phyloP scores from a whole-genome alignment of 2,329 filamentous ascomycete genomes.

The Aspergillaceae sp. region DNA sequence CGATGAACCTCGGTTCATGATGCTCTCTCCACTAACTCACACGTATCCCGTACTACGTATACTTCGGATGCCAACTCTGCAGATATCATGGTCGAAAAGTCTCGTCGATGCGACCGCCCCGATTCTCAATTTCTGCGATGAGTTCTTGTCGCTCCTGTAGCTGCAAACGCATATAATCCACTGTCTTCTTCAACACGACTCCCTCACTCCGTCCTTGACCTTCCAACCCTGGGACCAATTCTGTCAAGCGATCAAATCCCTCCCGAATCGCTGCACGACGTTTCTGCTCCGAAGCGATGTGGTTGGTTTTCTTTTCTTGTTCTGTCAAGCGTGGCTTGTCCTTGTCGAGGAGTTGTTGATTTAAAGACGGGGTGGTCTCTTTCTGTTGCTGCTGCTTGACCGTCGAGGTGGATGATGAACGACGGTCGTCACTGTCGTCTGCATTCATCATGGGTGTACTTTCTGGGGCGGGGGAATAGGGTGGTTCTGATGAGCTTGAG shows the following conservation, averaged over 20 bases:
- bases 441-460: conserved; percentile 14
- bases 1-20: neutral
- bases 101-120: conserved; percentile 48
- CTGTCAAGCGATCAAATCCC: conserved; percentile 72
- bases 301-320: conserved; percentile 64
- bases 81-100: conserved; percentile 22
- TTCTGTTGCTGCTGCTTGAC: neutral
- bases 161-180: conserved; percentile 56
- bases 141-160: conserved; percentile 51
- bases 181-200: conserved; percentile 64
- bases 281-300: conserved; percentile 59
- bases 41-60: no score
- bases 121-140: conserved; percentile 50
- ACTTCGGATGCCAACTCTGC: no score
- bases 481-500: conserved; percentile 18
- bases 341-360: conserved; percentile 20
- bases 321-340: conserved; percentile 60
- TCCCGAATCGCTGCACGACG: conserved; percentile 67
- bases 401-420: conserved; percentile 27
- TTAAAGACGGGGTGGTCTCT: conserved; percentile 13
- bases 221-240: conserved; percentile 70
- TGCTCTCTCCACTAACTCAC: no score
- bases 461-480: conserved; percentile 14
- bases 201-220: conserved; percentile 81
- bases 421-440: conserved; percentile 24